Evolutionary conservation across 202 grass and related monocot genomes (phyloP).

Genomic region (Schoenoplectus tabernaemontani): DNA sequence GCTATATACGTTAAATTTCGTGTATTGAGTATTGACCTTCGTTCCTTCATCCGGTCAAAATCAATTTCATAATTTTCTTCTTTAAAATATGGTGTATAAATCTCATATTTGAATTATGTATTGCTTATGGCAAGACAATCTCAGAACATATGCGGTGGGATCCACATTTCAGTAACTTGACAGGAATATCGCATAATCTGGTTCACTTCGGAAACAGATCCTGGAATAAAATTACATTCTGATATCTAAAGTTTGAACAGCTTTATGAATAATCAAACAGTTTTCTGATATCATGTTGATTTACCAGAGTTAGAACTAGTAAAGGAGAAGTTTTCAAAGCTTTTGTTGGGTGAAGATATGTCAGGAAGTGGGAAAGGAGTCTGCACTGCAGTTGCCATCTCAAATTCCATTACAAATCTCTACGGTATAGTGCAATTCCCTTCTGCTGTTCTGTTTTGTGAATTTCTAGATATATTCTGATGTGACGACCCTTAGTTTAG

Average conservation of each 20-base stretch:
- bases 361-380: slow-evolving; percentile 75
- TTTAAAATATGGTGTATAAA: background rate
- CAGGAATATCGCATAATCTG: background rate
- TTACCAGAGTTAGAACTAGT: slow-evolving; percentile 69
- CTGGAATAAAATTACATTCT: background rate
- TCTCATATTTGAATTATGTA: background rate
- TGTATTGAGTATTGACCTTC: background rate
- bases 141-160: background rate
- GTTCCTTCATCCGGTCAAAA: background rate
- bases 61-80: background rate
- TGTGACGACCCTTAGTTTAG: background rate
- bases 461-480: background rate
- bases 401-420: slow-evolving; percentile 95
- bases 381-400: slow-evolving; percentile 75
- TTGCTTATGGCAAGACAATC: background rate
- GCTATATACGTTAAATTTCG: background rate
- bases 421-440: slow-evolving; percentile 43
- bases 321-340: slow-evolving; percentile 95
- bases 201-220: background rate
- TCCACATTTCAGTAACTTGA: background rate
- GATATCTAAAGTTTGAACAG: too few relatives aligned
- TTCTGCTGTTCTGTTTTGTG: background rate
- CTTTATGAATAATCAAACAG: background rate
- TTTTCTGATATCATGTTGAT: slow-evolving; percentile 16
- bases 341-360: slow-evolving; percentile 94